These are phyloP conservation scores for Trichoderma koningii DNA, from an alignment of 2,329 filamentous ascomycete species.

Conservation along the genomic window DNA sequence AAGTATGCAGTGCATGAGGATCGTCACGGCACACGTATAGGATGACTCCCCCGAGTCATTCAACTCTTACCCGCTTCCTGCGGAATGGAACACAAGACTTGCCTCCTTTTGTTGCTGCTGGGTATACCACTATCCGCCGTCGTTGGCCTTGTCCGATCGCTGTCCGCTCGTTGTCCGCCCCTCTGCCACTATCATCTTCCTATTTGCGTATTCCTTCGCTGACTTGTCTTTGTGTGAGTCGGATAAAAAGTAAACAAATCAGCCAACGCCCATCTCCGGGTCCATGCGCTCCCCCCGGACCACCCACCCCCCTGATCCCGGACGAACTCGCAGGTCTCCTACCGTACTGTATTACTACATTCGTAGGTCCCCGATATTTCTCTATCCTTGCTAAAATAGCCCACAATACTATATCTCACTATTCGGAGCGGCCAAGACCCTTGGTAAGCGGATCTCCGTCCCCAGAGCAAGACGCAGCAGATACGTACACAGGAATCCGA, in stretches of 20 bases:
- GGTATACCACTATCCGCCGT: not conserved
- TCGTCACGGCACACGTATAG: too few relatives aligned
- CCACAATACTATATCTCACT: not conserved
- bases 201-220: too few relatives aligned
- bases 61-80: too few relatives aligned
- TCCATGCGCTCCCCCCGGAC: not conserved
- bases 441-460: not conserved
- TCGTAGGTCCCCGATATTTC: not conserved
- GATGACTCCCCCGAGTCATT: too few relatives aligned
- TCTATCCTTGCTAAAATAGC: not conserved
- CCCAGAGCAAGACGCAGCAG: not conserved
- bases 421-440: not conserved
- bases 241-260: not conserved
- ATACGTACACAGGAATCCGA: not conserved
- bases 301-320: not conserved
- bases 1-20: too few relatives aligned
- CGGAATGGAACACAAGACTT: not conserved
- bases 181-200: not conserved
- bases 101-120: not conserved
- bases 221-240: not conserved
- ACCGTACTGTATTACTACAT: not conserved
- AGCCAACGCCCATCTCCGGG: not conserved
- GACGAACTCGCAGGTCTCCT: not conserved
- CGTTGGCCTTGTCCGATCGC: not conserved
- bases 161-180: constrained; percentile 4